A percentile compares a stretch with the other conserved stretches of the same genome.
Conservation (phyloP, 192 early-diverging fungal genomes). For the Tieghemiomyces parasiticus region DNA sequence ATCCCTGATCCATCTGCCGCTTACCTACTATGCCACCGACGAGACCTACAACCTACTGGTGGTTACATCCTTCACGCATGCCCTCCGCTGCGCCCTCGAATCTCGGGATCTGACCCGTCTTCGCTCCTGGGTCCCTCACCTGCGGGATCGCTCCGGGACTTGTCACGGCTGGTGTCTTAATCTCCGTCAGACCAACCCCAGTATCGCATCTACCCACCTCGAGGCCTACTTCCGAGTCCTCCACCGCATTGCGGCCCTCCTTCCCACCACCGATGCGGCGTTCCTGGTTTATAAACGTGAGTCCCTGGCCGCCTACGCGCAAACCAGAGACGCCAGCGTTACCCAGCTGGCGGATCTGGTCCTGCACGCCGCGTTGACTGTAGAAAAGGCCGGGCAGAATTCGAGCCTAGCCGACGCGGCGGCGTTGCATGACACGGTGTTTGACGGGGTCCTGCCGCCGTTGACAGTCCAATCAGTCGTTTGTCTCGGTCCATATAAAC, state of each 20-base stretch:
- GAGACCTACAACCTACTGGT: neutral
- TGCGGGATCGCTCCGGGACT: neutral
- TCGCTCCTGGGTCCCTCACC: neutral
- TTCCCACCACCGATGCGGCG: neutral
- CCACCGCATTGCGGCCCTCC: neutral
- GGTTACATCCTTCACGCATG: neutral
- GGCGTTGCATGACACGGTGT: neutral
- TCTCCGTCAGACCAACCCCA: neutral
- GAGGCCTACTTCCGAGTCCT: conserved; percentile 10
- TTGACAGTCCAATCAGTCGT: too few relatives aligned
- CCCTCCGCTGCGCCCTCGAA: conserved; percentile 7
- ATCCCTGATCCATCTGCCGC: too few relatives aligned
- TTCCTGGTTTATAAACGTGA: conserved; percentile 2
- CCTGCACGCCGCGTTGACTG: neutral
- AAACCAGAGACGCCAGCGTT: neutral
- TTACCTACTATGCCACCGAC: neutral
- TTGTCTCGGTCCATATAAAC: too few relatives aligned
- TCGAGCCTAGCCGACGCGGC: neutral
- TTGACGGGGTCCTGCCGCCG: too few relatives aligned
- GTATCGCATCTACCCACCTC: neutral
- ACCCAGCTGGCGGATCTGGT: conserved; percentile 2
- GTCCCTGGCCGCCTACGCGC: neutral
- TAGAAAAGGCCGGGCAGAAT: neutral
- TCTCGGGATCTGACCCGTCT: too few relatives aligned
- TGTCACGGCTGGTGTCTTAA: conserved; percentile 7